These are phyloP conservation scores for Tetrapisispora phaffii DNA, from an alignment of 805 yeast genomes.

Conservation along the genomic window DNA sequence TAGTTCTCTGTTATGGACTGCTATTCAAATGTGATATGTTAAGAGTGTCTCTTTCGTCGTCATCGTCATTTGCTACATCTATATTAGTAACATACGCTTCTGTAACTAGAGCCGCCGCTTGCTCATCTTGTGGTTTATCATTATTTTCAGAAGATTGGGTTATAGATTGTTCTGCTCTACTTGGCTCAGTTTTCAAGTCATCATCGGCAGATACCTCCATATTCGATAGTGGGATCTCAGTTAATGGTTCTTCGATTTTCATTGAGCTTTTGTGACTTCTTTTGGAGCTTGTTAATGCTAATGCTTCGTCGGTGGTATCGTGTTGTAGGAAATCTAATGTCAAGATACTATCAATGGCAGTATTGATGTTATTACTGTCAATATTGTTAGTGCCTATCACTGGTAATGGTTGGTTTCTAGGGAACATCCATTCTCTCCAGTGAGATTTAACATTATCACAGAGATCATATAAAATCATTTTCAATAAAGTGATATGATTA, in stretches of 20 bases:
- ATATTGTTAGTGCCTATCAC: slow-evolving; percentile 15
- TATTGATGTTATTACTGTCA: slow-evolving; percentile 21
- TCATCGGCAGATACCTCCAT: not conserved
- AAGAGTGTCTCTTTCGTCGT: not conserved
- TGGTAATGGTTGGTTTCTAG: slow-evolving; percentile 21
- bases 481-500: slow-evolving; percentile 28
- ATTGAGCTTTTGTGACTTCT: not conserved
- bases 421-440: slow-evolving; percentile 32
- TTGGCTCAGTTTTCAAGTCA: not conserved
- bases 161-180: not conserved
- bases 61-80: not conserved
- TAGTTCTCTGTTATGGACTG: not conserved
- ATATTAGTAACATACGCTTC: not conserved
- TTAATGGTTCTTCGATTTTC: not conserved
- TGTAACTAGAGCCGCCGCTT: no score
- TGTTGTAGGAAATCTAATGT: slow-evolving; percentile 26
- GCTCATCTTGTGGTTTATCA: not conserved
- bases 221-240: not conserved
- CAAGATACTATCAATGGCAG: slow-evolving; percentile 21
- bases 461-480: slow-evolving; percentile 29
- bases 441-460: slow-evolving; percentile 27
- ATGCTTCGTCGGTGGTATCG: slow-evolving; percentile 18
- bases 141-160: not conserved
- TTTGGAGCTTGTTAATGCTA: not conserved
- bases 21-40: not conserved